A percentile compares a stretch with the other conserved stretches of the same genome.
These are phyloP conservation scores for Pneumocystis sp. DNA, from an alignment of 1,139 yeast genomes.

Conservation along the genomic window DNA sequence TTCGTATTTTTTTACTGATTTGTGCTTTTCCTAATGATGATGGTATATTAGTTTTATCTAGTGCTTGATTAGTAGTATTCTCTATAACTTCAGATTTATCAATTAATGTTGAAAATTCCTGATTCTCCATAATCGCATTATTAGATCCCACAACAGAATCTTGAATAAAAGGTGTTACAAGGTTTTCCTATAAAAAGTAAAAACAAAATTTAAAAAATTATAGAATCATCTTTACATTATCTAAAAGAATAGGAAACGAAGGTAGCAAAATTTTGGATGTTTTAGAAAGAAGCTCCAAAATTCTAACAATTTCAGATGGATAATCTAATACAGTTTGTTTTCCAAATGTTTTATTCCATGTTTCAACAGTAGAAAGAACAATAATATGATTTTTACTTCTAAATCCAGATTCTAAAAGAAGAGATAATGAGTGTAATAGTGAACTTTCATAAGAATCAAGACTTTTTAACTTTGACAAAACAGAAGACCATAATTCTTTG, in stretches of 20 bases:
- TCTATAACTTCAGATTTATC: slow-evolving; percentile 4
- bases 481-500: not conserved
- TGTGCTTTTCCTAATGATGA: not conserved
- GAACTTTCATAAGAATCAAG: not conserved
- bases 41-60: slow-evolving; percentile 1
- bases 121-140: not conserved
- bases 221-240: not conserved
- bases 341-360: slow-evolving; percentile 6
- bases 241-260: not conserved
- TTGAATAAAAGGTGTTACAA: not conserved
- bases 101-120: slow-evolving; percentile 2
- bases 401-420: not conserved
- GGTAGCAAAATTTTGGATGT: not conserved
- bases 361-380: not conserved
- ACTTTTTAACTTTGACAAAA: not conserved
- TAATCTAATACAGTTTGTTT: slow-evolving; percentile 1
- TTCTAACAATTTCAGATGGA: slow-evolving; percentile 1
- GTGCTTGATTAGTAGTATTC: slow-evolving; percentile 2
- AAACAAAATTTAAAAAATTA: not conserved
- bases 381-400: not conserved
- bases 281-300: not conserved
- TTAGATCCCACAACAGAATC: not conserved
- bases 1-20: not conserved
- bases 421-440: slow-evolving; percentile 1
- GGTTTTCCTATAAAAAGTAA: not conserved